Evolutionary conservation across 371 early-diverging fungal species (phyloP).

Genomic region (Mucor mucedo): DNA sequence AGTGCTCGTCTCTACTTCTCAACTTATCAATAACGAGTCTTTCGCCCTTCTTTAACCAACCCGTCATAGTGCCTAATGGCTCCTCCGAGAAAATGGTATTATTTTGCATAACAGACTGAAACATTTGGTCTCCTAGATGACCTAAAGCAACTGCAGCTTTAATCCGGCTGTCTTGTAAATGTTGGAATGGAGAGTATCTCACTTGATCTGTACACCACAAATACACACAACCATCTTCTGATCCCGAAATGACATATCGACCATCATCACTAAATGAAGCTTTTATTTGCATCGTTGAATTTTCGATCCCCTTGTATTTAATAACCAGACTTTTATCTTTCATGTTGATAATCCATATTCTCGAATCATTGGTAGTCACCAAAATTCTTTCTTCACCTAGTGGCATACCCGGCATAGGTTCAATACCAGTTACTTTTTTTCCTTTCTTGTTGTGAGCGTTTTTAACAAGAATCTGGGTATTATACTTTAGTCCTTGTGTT

Average conservation of each 20-base stretch:
- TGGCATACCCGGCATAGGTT: slow-evolving; percentile 57
- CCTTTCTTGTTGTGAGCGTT: slow-evolving; percentile 58
- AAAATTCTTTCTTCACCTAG: slow-evolving; percentile 61
- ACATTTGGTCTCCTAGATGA: slow-evolving; percentile 28
- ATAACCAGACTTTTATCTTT: slow-evolving; percentile 73
- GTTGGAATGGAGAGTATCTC: slow-evolving; percentile 42
- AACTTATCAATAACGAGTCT: slow-evolving; percentile 36
- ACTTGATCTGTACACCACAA: slow-evolving; percentile 72
- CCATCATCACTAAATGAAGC: slow-evolving; percentile 77
- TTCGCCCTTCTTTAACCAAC: slow-evolving; percentile 39
- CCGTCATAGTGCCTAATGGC: slow-evolving; percentile 5
- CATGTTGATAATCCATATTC: slow-evolving; percentile 76
- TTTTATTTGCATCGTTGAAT: slow-evolving; percentile 67
- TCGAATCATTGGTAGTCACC: slow-evolving; percentile 84
- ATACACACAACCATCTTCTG: slow-evolving; percentile 78
- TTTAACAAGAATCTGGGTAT: slow-evolving; percentile 78
- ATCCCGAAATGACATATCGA: slow-evolving; percentile 78
- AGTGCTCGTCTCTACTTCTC: slow-evolving; percentile 41
- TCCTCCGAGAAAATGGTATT: slow-evolving; percentile 6
- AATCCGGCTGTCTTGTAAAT: slow-evolving; percentile 35
- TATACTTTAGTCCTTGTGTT: slow-evolving; percentile 75
- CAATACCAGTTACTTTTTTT: slow-evolving; percentile 78
- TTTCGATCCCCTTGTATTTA: slow-evolving; percentile 81
- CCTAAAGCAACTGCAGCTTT: slow-evolving; percentile 34
- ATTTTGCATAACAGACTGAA: slow-evolving; percentile 18